phyloP scores from a whole-genome alignment of 2,329 filamentous ascomycete species.

The Arachnomyces sp. region DNA sequence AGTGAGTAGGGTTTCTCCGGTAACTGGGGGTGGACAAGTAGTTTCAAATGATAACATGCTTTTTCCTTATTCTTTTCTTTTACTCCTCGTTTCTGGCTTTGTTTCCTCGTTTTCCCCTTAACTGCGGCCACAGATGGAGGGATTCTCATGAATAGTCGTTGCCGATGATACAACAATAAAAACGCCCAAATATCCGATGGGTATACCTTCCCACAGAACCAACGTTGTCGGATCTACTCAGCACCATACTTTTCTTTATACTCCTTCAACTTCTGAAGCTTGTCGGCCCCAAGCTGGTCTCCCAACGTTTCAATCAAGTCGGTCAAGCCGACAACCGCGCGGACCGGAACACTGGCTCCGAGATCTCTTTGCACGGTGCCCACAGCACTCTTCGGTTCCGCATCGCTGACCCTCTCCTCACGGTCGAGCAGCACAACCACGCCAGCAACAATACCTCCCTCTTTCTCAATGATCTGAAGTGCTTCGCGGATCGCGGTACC shows the following conservation, averaged over 20 bases:
- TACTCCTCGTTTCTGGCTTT: too few relatives aligned
- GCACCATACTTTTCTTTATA: slow-evolving; percentile 52
- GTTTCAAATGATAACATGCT: too few relatives aligned
- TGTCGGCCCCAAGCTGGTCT: slow-evolving; percentile 53
- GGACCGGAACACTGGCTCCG: slow-evolving; percentile 61
- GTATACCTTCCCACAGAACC: too few relatives aligned
- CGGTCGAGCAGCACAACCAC: slow-evolving; percentile 85
- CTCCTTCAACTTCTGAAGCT: slow-evolving; percentile 62
- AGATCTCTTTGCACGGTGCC: slow-evolving; percentile 78
- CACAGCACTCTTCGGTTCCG: slow-evolving; percentile 66
- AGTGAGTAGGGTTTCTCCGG: too few relatives aligned
- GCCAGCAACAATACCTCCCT: slow-evolving; percentile 77
- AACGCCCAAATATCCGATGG: too few relatives aligned
- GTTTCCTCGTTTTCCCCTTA: too few relatives aligned
- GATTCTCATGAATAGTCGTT: too few relatives aligned
- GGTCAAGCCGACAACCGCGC: slow-evolving; percentile 63
- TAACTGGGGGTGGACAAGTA: too few relatives aligned
- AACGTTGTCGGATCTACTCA: neutral
- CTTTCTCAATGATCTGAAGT: slow-evolving; percentile 76
- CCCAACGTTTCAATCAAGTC: slow-evolving; percentile 69
- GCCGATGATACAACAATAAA: too few relatives aligned
- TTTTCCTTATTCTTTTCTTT: too few relatives aligned
- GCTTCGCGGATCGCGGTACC: slow-evolving; percentile 92
- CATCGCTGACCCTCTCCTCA: slow-evolving; percentile 54
- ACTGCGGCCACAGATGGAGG: too few relatives aligned